Evolutionary conservation across 2,329 filamentous ascomycete species (phyloP).

Genomic region (Cladosporium austrohemisphaericum): DNA sequence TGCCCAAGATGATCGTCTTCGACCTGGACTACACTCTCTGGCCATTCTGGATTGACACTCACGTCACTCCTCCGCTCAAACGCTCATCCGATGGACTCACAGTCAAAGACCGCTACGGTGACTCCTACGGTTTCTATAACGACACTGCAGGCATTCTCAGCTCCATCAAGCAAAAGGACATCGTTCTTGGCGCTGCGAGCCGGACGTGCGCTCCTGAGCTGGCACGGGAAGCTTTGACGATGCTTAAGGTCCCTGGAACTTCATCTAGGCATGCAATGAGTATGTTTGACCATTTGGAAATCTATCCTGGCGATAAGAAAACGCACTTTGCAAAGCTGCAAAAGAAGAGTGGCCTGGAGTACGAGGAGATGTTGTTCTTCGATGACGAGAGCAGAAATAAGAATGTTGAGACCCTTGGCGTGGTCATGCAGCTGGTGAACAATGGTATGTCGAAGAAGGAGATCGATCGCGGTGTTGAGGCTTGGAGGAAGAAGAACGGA

Average conservation of each 20-base stretch:
- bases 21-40: constrained; percentile 98
- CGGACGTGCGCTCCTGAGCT: constrained; percentile 77
- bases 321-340: constrained; percentile 75
- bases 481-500: constrained; percentile 73
- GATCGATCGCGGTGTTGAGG: constrained; percentile 72
- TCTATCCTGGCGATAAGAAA: constrained; percentile 75
- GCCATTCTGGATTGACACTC: constrained; percentile 97
- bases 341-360: constrained; percentile 65
- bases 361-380: constrained; percentile 89
- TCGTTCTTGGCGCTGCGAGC: constrained; percentile 69
- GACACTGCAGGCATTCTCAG: constrained; percentile 50
- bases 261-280: constrained; percentile 41
- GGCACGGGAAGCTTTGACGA: constrained; percentile 73
- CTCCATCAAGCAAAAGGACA: constrained; percentile 52
- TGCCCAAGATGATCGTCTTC: constrained; percentile 83
- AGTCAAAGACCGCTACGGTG: constrained; percentile 51
- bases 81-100: constrained; percentile 39
- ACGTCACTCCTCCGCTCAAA: constrained; percentile 72
- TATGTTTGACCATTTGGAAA: constrained; percentile 57
- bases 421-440: constrained; percentile 77
- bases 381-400: constrained; percentile 88
- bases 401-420: constrained; percentile 75
- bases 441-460: constrained; percentile 75
- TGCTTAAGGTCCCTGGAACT: constrained; percentile 63
- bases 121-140: constrained; percentile 45